Base-by-base conservation (phyloP, 1,284 basidiomycete genomes). In the Apiotrichum veenhuisii region DNA sequence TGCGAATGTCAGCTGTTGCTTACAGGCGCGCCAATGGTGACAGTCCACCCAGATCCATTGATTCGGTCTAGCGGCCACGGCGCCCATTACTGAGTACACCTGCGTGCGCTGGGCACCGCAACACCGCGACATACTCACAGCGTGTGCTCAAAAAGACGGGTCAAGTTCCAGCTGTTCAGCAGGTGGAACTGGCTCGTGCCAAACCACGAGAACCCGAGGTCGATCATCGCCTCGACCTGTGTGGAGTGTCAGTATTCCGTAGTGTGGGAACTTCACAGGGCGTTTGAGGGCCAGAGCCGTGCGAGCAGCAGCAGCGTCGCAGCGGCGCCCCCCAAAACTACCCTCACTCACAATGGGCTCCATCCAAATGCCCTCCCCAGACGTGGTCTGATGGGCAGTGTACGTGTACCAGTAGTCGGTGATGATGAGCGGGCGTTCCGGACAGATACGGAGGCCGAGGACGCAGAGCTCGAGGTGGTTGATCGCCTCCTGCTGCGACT, bases 351-450 rank as follows among this genome's bases (percentile, higher is more conserved):
- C 63, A 8, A 73, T 34, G 3, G 59, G 56, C 23, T 59, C 57
- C 44, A 68, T 59, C 70, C 69, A 68, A n/a, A 71, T 67, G 22
- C 60, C 57, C 52, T 72, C 71, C 26, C 71, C 71, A 0, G 68
- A 64, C 0, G 63, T 67, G 5, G 53, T 59, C 2, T 46, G 53
- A 1, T 51, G 40, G 20, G 42, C 34, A 22, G 55, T 53, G 22
- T 61, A 66, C 7, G 66, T 63, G 51, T 67, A 73, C 67, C 66
- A 69, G 53, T 63, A 72, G 43, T 71, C 68, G 37, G 58, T 62
- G 44, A 73, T 18, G 45, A 74, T 62, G 23, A 74, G 56, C 11
- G 72, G 72, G 25, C 62, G 61, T 18, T 64, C 63, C 14, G 64
- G 68, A 34, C 72, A 74, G 5, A 30, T 12, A 11, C 41, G 63